phyloP scores from a whole-genome alignment of 306 rosid genomes.

The Heteromeles arbutifolia region DNA sequence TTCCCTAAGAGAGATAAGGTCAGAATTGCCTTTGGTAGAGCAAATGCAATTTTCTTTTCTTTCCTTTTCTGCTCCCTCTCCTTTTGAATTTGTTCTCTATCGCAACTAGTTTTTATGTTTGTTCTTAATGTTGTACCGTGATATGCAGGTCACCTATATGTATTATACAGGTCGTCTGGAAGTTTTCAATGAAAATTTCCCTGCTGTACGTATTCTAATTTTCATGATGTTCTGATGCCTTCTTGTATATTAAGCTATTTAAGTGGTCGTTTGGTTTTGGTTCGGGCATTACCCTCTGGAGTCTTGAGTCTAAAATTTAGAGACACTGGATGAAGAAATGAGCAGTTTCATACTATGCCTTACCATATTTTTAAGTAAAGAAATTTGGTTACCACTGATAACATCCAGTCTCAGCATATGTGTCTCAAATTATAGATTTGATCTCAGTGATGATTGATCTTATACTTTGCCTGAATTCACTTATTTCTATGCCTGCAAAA shows the following conservation, averaged over 20 bases:
- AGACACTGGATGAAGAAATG: neutral
- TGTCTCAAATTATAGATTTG: neutral
- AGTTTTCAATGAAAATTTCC: conserved; percentile 93
- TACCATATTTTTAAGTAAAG: neutral
- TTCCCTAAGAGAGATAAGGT: conserved; percentile 96
- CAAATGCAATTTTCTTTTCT: neutral
- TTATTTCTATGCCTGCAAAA: neutral
- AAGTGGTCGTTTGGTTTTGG: neutral
- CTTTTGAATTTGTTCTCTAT: neutral
- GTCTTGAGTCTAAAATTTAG: neutral
- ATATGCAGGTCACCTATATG: conserved; percentile 87
- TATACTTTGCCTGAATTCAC: conserved; percentile 7
- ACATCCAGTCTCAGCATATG: neutral
- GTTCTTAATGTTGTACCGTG: conserved; percentile 17
- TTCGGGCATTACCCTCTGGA: neutral
- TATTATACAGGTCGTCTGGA: conserved; percentile 98
- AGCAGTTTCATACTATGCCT: neutral
- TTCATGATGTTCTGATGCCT: conserved; percentile 8
- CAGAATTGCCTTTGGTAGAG: conserved; percentile 13
- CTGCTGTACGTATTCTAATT: conserved; percentile 60
- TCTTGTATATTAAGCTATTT: neutral
- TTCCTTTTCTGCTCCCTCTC: neutral
- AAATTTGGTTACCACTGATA: neutral
- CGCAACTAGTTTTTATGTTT: neutral
- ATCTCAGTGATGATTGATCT: neutral